phyloP scores from a whole-genome alignment of 352 stramenopile species.

The Phytopythium aichiense region DNA sequence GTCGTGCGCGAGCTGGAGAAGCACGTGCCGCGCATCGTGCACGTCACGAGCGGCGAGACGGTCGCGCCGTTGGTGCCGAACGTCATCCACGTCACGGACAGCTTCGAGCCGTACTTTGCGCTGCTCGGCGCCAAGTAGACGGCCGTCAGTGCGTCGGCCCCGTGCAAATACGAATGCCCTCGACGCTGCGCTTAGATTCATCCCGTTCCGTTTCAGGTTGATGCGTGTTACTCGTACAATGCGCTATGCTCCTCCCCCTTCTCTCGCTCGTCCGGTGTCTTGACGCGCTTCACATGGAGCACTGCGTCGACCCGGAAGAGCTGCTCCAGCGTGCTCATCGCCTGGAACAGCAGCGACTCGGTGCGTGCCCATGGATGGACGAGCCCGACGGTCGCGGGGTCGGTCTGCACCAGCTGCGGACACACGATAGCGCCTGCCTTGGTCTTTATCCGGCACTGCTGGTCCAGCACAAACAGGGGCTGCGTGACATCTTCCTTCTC shows the following conservation, averaged over 20 bases:
- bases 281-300: conserved; percentile 12
- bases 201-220: neutral
- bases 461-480: conserved; percentile 22
- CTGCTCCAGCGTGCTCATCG: conserved; percentile 52
- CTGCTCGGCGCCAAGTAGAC: conserved; percentile 30
- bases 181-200: neutral
- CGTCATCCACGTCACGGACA: conserved; percentile 62
- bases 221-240: neutral
- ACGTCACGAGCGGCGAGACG: conserved; percentile 32
- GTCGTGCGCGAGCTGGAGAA: conserved; percentile 65
- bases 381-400: conserved; percentile 29
- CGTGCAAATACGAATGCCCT: neutral
- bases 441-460: conserved; percentile 24
- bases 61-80: conserved; percentile 24
- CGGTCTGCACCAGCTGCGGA: conserved; percentile 27
- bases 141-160: neutral
- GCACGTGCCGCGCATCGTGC: conserved; percentile 69
- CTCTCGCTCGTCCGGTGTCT: neutral
- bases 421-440: conserved; percentile 27
- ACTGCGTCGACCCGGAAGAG: conserved; percentile 52
- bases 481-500: neutral
- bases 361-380: conserved; percentile 53
- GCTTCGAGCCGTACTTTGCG: conserved; percentile 66
- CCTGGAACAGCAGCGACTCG: conserved; percentile 39
- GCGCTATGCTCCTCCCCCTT: neutral